These are phyloP conservation scores for Globisporangium okanoganense DNA, from an alignment of 352 stramenopile species.

Conservation along the genomic window DNA sequence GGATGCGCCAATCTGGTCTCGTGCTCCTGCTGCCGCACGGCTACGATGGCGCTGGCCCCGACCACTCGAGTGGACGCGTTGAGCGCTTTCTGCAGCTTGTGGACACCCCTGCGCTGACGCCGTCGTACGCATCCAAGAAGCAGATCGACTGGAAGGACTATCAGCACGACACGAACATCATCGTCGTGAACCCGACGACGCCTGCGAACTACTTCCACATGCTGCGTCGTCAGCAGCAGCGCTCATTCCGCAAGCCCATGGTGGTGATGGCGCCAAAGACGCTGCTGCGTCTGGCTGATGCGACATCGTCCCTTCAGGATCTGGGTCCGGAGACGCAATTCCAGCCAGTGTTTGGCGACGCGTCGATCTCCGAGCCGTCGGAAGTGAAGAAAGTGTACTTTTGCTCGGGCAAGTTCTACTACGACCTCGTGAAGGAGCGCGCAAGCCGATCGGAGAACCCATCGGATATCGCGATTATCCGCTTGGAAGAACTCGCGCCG, in stretches of 20 bases:
- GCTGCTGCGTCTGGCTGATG: conserved; percentile 61
- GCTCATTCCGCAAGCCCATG: conserved; percentile 69
- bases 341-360: conserved; percentile 62
- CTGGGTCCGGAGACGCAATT: conserved; percentile 57
- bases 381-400: conserved; percentile 73
- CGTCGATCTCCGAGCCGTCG: conserved; percentile 34
- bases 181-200: conserved; percentile 81
- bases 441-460: conserved; percentile 36
- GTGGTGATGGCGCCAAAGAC: conserved; percentile 81
- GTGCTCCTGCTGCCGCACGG: conserved; percentile 84
- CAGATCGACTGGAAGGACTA: conserved; percentile 50
- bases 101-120: conserved; percentile 55
- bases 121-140: conserved; percentile 25
- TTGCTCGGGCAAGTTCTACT: conserved; percentile 86
- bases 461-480: conserved; percentile 60
- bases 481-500: conserved; percentile 81
- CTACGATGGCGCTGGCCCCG: conserved; percentile 84
- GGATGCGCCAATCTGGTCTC: conserved; percentile 84
- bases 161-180: conserved; percentile 79
- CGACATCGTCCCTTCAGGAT: conserved; percentile 60
- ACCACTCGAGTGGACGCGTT: conserved; percentile 79
- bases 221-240: conserved; percentile 88
- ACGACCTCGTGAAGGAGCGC: conserved; percentile 74
- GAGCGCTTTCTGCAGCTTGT: conserved; percentile 89
- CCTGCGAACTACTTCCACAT: conserved; percentile 97